Base-by-base conservation (phyloP, 169 alveolate genomes). In the Theileria sp. region DNA sequence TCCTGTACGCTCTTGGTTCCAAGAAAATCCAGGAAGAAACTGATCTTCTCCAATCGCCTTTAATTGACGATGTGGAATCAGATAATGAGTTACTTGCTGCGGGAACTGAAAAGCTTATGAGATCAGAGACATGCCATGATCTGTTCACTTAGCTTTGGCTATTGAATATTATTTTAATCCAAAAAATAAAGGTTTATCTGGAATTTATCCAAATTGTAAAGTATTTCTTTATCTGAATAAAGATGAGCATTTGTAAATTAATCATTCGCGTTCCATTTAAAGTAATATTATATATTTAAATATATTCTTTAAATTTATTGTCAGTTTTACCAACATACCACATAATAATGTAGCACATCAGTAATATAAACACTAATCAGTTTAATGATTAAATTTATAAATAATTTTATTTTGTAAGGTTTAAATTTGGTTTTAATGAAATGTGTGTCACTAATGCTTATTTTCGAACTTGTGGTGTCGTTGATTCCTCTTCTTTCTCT, bases 1-100 rank as follows among this genome's bases (percentile, higher is more conserved):
- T 72, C 13, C 54, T 85, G 10, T 85, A 85, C 77, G 83, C 82
- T 3, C 34, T 80, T 25, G 91, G 91, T 4, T 66, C 80, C 28
- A 84, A 71, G 77, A 15, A 54, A 32, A 23, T 56, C 67, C 83
- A 71, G 49, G 73, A 49, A 15, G 73, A 75, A 3, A 60, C 36
- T 9, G 30, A 38, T 19, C 73, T 54, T 68, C 75, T 72, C 44
- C 82, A 64, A 36, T 80, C 30, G 85, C 94, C 79, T 50, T 66
- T 87, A 56, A 76, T 77, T 30, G 77, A 69, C 4, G 65, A 44
- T 26, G 26, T 3, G 26, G 67, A 69, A 36, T 28, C 69, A 15
- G 34, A 61, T 10, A 3, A 28, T 61, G 77, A 50, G 50, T 30
- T 30, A 15, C 38, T 21, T 19, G 0, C 19, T 8, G 26, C 23